Evolutionary conservation across 192 early-diverging fungal genomes (phyloP).

Genomic region (Ambispora gerdemannii): DNA sequence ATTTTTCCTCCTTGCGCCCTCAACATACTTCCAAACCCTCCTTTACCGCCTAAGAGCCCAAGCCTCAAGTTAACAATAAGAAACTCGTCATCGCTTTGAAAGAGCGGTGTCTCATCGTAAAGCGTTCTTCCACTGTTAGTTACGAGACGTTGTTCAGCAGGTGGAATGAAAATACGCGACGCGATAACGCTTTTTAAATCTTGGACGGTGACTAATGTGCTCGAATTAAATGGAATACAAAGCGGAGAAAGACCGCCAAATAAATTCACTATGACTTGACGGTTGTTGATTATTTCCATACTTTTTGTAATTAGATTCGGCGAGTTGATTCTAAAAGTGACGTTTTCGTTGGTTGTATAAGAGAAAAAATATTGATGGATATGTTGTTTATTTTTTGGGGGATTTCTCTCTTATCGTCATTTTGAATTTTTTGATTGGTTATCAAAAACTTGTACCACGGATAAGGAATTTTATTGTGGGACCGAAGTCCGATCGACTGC

Average conservation of each 20-base stretch:
- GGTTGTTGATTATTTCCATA: too few species aligned
- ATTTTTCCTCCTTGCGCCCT: conserved; percentile 89
- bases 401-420: too few species aligned
- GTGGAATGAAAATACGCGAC: not conserved
- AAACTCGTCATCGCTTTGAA: conserved; percentile 7
- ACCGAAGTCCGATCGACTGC: too few species aligned
- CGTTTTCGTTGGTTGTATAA: too few species aligned
- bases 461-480: too few species aligned
- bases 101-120: not conserved
- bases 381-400: too few species aligned
- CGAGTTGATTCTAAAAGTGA: too few species aligned
- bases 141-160: not conserved
- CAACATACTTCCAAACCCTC: conserved; percentile 94
- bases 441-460: too few species aligned
- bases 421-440: too few species aligned
- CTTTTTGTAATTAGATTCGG: too few species aligned
- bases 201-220: not conserved
- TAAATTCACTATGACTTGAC: not conserved
- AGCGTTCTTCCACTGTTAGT: not conserved
- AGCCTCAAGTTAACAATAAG: conserved; percentile 46
- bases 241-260: conserved; percentile 7
- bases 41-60: conserved; percentile 80
- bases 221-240: not conserved
- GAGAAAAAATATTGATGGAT: too few species aligned
- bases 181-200: not conserved